phyloP scores from a whole-genome alignment of 441 rosid genomes.

The Breynia disticha region DNA sequence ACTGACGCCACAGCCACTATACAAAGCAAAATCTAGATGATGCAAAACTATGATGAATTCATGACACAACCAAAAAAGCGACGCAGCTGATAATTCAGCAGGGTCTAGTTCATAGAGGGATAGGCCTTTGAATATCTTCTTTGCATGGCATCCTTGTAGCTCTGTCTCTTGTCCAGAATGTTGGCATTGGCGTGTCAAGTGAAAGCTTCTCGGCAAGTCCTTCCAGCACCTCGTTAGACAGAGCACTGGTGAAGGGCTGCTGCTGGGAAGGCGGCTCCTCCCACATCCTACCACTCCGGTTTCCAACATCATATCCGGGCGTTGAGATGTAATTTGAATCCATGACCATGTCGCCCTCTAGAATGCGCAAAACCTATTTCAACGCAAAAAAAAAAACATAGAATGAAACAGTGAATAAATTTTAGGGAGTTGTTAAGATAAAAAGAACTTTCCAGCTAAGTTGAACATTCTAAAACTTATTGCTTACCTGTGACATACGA shows the following conservation, averaged over 20 bases:
- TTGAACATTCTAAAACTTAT: no score
- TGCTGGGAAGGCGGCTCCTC: slow-evolving; percentile 32
- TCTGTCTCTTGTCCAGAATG: slow-evolving; percentile 32
- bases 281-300: slow-evolving; percentile 68
- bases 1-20: slow-evolving; percentile 22
- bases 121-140: slow-evolving; percentile 20
- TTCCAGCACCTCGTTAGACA: slow-evolving; percentile 38
- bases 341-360: slow-evolving; percentile 84
- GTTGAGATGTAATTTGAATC: slow-evolving; percentile 57
- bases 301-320: slow-evolving; percentile 70
- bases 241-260: slow-evolving; percentile 37
- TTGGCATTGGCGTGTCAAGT: slow-evolving; percentile 30
- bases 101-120: background rate
- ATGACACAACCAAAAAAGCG: slow-evolving; percentile 7
- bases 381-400: background rate
- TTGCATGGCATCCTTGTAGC: slow-evolving; percentile 31
- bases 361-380: slow-evolving; percentile 70
- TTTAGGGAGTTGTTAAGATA: no score
- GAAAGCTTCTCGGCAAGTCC: slow-evolving; percentile 56
- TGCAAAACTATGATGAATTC: slow-evolving; percentile 9
- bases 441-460: no score
- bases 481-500: slow-evolving; percentile 91
- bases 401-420: background rate
- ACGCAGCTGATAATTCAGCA: slow-evolving; percentile 4
- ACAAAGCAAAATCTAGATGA: slow-evolving; percentile 29